These are phyloP conservation scores for Capronia epimyces DNA, from an alignment of 2,329 filamentous ascomycete species.

Conservation along the genomic window DNA sequence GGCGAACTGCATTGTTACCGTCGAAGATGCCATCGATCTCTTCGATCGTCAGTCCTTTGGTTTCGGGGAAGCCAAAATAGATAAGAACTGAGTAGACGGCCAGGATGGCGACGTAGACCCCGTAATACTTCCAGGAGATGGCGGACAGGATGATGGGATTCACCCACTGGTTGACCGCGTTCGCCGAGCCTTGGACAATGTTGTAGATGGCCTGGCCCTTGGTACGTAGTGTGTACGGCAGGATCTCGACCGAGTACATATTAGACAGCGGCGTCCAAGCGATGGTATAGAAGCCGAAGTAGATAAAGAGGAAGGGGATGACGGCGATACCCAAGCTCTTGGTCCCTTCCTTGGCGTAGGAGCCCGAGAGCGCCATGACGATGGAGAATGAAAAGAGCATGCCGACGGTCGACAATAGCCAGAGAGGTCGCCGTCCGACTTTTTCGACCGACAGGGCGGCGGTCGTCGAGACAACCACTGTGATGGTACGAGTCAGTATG, in stretches of 20 bases:
- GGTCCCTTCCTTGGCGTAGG: constrained; percentile 14
- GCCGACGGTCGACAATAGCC: constrained; percentile 12
- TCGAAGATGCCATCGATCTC: no score
- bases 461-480: constrained; percentile 34
- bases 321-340: constrained; percentile 30
- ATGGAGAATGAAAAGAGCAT: constrained; percentile 20
- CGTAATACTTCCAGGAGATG: constrained; percentile 37
- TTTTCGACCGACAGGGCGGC: constrained; percentile 33
- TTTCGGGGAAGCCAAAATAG: constrained; percentile 31
- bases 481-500: no score
- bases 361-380: constrained; percentile 17
- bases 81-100: constrained; percentile 20
- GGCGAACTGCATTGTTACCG: no score
- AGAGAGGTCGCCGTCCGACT: constrained; percentile 11
- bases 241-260: constrained; percentile 36
- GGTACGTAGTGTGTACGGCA: constrained; percentile 46
- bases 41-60: no score
- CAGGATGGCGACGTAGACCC: constrained; percentile 34
- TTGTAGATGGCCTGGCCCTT: constrained; percentile 36
- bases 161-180: constrained; percentile 20
- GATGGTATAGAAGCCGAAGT: constrained; percentile 38
- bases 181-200: constrained; percentile 15
- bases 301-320: constrained; percentile 42
- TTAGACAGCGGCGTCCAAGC: constrained; percentile 17
- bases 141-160: constrained; percentile 30